Evolutionary conservation across 441 rosid species (phyloP).

Genomic region (Manihot esculenta): DNA sequence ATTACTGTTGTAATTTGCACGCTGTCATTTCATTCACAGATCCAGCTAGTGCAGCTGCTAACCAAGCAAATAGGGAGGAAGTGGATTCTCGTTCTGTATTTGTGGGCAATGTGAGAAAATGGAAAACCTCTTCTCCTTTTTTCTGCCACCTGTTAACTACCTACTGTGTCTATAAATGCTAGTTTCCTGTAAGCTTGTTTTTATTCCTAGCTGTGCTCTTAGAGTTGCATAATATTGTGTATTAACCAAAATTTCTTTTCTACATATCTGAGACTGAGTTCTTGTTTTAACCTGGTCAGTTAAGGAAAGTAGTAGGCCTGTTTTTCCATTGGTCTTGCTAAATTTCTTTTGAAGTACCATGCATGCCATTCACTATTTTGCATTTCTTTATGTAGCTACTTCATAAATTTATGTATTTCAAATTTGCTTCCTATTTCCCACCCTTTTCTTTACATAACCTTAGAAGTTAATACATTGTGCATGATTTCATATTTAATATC

Average conservation of each 20-base stretch:
- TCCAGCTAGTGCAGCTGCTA: conserved; percentile 65
- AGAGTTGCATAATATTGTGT: background rate
- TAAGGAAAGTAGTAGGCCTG: background rate
- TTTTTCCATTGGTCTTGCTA: background rate
- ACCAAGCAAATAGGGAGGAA: conserved; percentile 74
- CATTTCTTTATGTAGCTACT: too few species aligned
- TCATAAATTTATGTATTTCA: background rate
- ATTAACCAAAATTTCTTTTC: background rate
- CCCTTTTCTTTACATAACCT: background rate
- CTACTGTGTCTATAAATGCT: too few species aligned
- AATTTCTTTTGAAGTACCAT: background rate
- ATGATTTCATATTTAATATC: background rate
- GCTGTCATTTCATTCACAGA: conserved; percentile 39
- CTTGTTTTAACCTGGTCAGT: background rate
- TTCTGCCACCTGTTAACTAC: background rate
- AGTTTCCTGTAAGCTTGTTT: background rate
- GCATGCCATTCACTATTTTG: background rate
- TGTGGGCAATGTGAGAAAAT: conserved; percentile 86
- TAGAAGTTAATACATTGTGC: background rate
- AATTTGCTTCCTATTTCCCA: background rate
- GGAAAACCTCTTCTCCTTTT: background rate
- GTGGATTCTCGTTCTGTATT: conserved; percentile 78
- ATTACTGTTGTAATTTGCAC: background rate
- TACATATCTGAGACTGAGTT: background rate
- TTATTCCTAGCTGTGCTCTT: background rate